Base-by-base conservation (phyloP, 257 asterid species). In the Fraxinus quadrangulata region DNA sequence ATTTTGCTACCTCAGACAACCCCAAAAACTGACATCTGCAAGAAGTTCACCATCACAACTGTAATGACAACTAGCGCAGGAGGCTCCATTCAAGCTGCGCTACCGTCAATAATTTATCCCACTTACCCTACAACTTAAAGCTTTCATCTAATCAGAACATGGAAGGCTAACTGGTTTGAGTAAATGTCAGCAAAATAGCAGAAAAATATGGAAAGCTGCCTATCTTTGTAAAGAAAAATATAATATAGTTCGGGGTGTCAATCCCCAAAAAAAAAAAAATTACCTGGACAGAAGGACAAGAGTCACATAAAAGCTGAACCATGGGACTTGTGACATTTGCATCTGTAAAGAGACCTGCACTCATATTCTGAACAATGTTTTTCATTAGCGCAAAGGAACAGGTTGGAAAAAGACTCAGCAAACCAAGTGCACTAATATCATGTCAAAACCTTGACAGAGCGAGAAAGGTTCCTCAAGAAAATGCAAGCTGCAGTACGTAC, bases 401-500 rank as follows among this genome's bases (percentile, higher is more conserved):
- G 10, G 49, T 69, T 31, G 56, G 80, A 72, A 76, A 73, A 56
- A 40, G 49, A 70, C 14, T 21, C 39, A 67, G 34, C 56, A 73
- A 70, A 80, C 76, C 33, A 80, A 30, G 26, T 67, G 47, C 28
- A 67, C 69, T 31, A 33, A 59, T 80, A 61, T 76, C 61, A 77
- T 28, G 76, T 30, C n/a, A 81, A 34, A 78, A 93, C 99, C 99
- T 96, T 90, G 85, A 93, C 89, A 36, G 98, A 93, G 51, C 96
- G 97, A 81, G 98, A 86, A 79, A 89, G 87, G 77, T 87, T 92
- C 89, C 86, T 93, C 89, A 96, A 85, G 72, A 94, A 90, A 79
- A 79, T 77, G 86, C 97, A 93, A 75, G 98, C 90, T 61, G 99
- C 99, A 87, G 85, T 83, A 69, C 97, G 97, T 67, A 96, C 96